A percentile compares a stretch with the other conserved stretches of the same genome.
These are phyloP conservation scores for Rutstroemia sp. DNA, from an alignment of 2,329 filamentous ascomycete species.

Conservation along the genomic window DNA sequence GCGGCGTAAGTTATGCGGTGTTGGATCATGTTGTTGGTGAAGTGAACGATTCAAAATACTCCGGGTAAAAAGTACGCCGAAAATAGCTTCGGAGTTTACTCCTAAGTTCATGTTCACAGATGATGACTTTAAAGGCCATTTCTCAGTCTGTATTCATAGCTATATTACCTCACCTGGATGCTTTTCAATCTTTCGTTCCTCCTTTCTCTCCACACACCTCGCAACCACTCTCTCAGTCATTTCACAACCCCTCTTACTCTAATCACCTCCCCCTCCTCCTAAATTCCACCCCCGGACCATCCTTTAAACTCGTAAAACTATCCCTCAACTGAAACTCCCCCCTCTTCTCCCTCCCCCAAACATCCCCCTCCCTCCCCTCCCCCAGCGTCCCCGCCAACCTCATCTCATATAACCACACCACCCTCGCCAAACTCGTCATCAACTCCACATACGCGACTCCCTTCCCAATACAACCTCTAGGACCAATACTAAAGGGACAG, in stretches of 20 bases:
- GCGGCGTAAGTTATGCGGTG: too few relatives aligned
- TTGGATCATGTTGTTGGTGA: too few relatives aligned
- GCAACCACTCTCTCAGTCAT: too few relatives aligned
- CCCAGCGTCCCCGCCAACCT: slow-evolving; percentile 36
- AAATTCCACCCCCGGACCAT: slow-evolving; percentile 63
- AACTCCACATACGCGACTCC: slow-evolving; percentile 21
- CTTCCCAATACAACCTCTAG: slow-evolving; percentile 25
- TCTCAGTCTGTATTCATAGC: too few relatives aligned
- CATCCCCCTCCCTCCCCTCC: slow-evolving; percentile 46
- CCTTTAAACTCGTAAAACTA: slow-evolving; percentile 66
- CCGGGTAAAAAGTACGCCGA: too few relatives aligned
- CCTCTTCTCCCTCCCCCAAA: slow-evolving; percentile 30
- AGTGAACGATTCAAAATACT: too few relatives aligned
- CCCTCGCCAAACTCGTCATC: slow-evolving; percentile 17
- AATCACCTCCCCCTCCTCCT: slow-evolving; percentile 22
- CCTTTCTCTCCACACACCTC: too few relatives aligned
- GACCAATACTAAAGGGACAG: slow-evolving; percentile 22
- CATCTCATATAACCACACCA: slow-evolving; percentile 21
- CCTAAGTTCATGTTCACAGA: too few relatives aligned
- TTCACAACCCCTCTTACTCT: not conserved
- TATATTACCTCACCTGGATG: too few relatives aligned
- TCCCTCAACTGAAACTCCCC: slow-evolving; percentile 64
- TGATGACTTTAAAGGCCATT: too few relatives aligned
- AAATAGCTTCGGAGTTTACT: too few relatives aligned
- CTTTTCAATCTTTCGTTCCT: too few relatives aligned